Evolutionary conservation across 495 filamentous ascomycete genomes (phyloP), one percentile per base, ranked within the genome.

Genomic region (Echria macrotheca): DNA sequence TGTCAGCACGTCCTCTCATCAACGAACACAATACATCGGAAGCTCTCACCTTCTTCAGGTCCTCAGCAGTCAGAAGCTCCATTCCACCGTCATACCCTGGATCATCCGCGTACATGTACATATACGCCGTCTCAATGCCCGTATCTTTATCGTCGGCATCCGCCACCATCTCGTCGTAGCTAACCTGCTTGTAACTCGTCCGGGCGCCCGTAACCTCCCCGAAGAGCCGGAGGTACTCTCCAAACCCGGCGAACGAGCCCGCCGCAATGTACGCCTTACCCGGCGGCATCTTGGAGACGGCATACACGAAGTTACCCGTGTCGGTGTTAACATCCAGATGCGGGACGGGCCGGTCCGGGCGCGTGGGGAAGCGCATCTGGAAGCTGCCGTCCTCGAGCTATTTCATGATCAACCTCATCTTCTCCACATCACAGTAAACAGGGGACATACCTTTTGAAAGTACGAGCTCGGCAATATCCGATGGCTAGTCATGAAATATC

Each of bases 261-360:
- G 46, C 56, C 9, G 68, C 69, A 57, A 75, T 72, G 57, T 72
- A 72, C 7, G 50, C 38, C 50, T 67, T 66, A 12, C 69, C 68
- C 4, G 71, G 65, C 0, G 66, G 63, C 66, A 70, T 69, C 51
- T 71, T 58, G 9, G 57, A 48, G 5, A 74, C 67, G 14, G 68
- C 71, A 35, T 73, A 70, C 9, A 67, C 60, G 50, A 72, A 74
- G 38, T 53, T 62, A 17, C 71, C 71, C 44, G 52, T 61, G 56
- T 74, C 70, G 6, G 47, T 47, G 14, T 67, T 63, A 15, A 71
- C 65, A 31, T 68, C 64, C 7, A 71, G 50, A 31, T 74, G 70
- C 35, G 70, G 70, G 2, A 68, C 49, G 12, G 37, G 35, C 32
- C 40, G 49, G 36, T 66, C 46, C 5, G 63, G 57, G 7, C 42